Conservation (phyloP, 345 rosid species). For the Noccaea bulbosa region DNA sequence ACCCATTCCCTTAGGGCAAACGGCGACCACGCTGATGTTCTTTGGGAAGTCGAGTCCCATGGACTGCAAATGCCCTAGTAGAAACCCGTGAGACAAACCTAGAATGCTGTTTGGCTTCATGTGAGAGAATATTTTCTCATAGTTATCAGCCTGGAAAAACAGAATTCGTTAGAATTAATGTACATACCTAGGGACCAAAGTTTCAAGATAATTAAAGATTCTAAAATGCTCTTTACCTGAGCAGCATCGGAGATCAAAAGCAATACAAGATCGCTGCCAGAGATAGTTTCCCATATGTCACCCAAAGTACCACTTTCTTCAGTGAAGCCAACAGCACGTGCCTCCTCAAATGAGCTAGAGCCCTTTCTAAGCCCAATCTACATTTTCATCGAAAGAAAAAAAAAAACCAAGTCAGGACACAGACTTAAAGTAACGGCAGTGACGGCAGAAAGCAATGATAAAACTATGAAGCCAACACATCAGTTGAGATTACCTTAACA, state of each 20-base stretch:
- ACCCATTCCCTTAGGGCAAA: conserved; percentile 91
- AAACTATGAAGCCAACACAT: neutral
- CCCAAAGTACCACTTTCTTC: conserved; percentile 89
- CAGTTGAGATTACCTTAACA: conserved; percentile 63
- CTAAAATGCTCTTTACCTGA: conserved; percentile 56
- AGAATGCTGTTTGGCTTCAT: conserved; percentile 97
- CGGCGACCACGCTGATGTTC: conserved; percentile 79
- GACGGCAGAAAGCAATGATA: conserved; percentile 2
- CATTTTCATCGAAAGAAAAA: neutral
- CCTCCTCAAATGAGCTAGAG: conserved; percentile 82
- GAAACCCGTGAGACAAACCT: conserved; percentile 93
- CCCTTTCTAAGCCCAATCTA: conserved; percentile 94
- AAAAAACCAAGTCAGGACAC: conserved; percentile 24
- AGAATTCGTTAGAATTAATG: neutral
- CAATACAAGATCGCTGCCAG: conserved; percentile 88
- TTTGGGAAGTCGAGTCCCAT: conserved; percentile 78
- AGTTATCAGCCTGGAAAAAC: conserved; percentile 75
- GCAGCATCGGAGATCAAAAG: conserved; percentile 94
- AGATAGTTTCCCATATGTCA: conserved; percentile 86
- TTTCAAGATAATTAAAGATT: neutral
- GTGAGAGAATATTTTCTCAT: conserved; percentile 77
- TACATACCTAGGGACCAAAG: conserved; percentile 53
- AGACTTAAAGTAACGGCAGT: neutral
- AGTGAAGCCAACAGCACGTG: conserved; percentile 85
- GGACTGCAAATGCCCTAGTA: conserved; percentile 84